These are phyloP conservation scores for Umbilicus rupestris DNA, from an alignment of 164 flowering plant genomes.

Conservation along the genomic window DNA sequence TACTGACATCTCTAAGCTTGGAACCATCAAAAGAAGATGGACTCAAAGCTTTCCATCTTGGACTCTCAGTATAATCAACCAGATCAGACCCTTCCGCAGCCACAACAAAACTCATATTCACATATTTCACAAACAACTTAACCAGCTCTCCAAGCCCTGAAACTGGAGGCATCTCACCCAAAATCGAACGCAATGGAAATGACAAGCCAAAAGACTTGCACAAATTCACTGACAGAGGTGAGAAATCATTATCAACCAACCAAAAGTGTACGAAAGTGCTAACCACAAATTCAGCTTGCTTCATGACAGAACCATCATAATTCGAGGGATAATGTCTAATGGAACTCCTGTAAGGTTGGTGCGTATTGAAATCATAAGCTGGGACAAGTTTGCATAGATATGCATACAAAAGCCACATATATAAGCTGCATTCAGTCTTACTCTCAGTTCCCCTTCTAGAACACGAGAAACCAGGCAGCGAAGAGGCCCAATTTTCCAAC, in stretches of 20 bases:
- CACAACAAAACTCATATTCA: constrained; percentile 34
- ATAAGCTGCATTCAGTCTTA: constrained; percentile 38
- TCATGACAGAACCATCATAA: constrained; percentile 29
- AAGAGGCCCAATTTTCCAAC: constrained; percentile 64
- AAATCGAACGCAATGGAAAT: constrained; percentile 33
- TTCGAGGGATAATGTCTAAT: constrained; percentile 43
- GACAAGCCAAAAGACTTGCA: constrained; percentile 42
- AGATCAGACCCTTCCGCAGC: constrained; percentile 17
- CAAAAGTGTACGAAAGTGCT: constrained; percentile 51
- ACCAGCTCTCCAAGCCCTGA: constrained; percentile 68
- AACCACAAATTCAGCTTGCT: constrained; percentile 58
- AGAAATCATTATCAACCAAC: constrained; percentile 82
- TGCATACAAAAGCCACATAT: constrained; percentile 48
- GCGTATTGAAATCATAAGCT: constrained; percentile 25
- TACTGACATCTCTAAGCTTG: constrained; percentile 23
- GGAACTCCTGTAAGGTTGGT: constrained; percentile 59
- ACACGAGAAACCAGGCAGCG: constrained; percentile 40
- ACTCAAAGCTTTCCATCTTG: constrained; percentile 21
- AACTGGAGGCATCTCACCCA: constrained; percentile 57
- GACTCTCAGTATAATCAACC: constrained; percentile 26
- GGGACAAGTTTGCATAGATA: constrained; percentile 67
- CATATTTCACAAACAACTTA: constrained; percentile 52
- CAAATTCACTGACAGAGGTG: constrained; percentile 40
- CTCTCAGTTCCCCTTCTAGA: constrained; percentile 23
- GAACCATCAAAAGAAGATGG: constrained; percentile 22